Percentiles rank a stretch among this genome's conserved stretches.
Evolutionary conservation across 75 land plant genomes (phyloP).

Genomic region (Isoetes taiwanensis): DNA sequence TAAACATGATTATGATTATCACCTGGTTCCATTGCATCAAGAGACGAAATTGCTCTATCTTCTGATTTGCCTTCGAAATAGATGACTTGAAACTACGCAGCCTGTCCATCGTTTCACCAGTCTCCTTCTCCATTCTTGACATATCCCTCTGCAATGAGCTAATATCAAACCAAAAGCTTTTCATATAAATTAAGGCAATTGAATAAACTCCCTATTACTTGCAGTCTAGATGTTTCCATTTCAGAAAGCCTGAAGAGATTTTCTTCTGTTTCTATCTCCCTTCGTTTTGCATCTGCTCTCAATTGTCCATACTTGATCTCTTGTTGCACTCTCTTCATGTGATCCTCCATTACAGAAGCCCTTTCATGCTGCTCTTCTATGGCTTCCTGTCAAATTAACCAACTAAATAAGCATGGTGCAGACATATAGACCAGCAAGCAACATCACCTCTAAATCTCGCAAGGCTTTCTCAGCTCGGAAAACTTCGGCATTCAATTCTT

Average conservation of each 20-base stretch:
- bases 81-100: conserved; percentile 7
- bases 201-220: conserved; percentile 13
- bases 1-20: neutral
- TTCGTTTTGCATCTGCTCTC: conserved; percentile 21
- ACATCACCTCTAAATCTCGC: conserved; percentile 16
- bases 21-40: conserved; percentile 29
- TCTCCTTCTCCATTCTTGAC: conserved; percentile 16
- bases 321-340: conserved; percentile 29
- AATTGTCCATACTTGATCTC: conserved; percentile 21
- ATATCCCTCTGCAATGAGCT: conserved; percentile 13
- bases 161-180: no score
- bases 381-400: conserved; percentile 14
- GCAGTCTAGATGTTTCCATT: conserved; percentile 18
- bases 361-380: conserved; percentile 28
- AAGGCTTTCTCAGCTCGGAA: conserved; percentile 16
- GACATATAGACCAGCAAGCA: neutral
- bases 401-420: neutral
- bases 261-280: conserved; percentile 26
- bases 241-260: conserved; percentile 18
- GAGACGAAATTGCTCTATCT: conserved; percentile 22
- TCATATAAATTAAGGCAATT: no score
- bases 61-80: conserved; percentile 20
- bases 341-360: conserved; percentile 28
- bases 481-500: conserved; percentile 10
- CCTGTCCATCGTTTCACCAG: conserved; percentile 14